Conservation (phyloP, 768 basidiomycete species). For the Dioszegia hungarica region DNA sequence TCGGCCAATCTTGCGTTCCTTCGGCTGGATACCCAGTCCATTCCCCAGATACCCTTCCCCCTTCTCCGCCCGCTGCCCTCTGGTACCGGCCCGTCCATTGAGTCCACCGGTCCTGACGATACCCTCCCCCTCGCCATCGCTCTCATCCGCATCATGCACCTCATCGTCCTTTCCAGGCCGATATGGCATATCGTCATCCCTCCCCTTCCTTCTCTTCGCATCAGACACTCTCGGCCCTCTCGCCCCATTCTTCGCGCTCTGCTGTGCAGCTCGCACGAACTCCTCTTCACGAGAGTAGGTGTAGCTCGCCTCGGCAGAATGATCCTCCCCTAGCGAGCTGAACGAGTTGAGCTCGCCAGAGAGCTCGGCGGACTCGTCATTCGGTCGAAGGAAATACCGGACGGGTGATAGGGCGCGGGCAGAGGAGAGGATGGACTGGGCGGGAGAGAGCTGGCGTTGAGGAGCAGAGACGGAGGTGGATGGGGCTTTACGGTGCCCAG, state of each 20-base stretch:
- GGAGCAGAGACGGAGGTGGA: not conserved
- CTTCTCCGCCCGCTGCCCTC: slow-evolving; percentile 33
- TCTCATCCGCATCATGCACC: slow-evolving; percentile 22
- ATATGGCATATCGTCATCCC: slow-evolving; percentile 39
- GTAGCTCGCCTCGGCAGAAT: slow-evolving; percentile 17
- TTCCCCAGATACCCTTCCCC: slow-evolving; percentile 44
- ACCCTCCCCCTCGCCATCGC: slow-evolving; percentile 37
- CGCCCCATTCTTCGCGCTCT: not conserved
- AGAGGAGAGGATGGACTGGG: slow-evolving; percentile 26
- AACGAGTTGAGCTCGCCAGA: slow-evolving; percentile 26
- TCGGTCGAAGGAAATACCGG: slow-evolving; percentile 33
- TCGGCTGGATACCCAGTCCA: slow-evolving; percentile 35
- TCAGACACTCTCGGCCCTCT: slow-evolving; percentile 19
- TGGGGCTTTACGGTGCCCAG: slow-evolving; percentile 4
- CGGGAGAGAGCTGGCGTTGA: slow-evolving; percentile 28
- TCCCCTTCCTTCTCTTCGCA: slow-evolving; percentile 18
- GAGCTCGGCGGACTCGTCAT: slow-evolving; percentile 20
- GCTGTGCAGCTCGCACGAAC: slow-evolving; percentile 22
- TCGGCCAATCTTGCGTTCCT: slow-evolving; percentile 20
- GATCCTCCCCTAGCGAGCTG: slow-evolving; percentile 19
- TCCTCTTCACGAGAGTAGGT: slow-evolving; percentile 36
- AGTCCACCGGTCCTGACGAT: slow-evolving; percentile 33
- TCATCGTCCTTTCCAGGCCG: slow-evolving; percentile 37
- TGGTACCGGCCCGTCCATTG: slow-evolving; percentile 28
- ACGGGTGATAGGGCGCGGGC: slow-evolving; percentile 42